Percentiles rank a stretch among this genome's conserved stretches.
Evolutionary conservation across 768 basidiomycete species (phyloP).

Genomic region (Pulveroboletus sp.): DNA sequence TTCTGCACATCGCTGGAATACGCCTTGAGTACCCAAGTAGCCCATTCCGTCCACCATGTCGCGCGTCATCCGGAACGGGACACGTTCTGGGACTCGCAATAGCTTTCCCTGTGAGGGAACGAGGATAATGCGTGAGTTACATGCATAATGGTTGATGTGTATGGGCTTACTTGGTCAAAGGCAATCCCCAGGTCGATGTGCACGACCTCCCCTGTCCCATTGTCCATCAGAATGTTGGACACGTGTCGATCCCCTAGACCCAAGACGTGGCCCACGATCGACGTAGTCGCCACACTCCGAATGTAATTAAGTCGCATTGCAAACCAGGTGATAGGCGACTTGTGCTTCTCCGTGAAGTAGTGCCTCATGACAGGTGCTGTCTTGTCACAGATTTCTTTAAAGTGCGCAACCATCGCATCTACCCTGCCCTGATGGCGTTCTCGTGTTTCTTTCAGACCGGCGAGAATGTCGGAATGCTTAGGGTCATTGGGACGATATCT

Average conservation of each 20-base stretch:
- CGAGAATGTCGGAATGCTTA: slow-evolving; percentile 28
- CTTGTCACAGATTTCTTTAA: slow-evolving; percentile 34
- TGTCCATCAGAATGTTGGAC: slow-evolving; percentile 89
- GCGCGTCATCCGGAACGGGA: slow-evolving; percentile 92
- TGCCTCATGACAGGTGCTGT: slow-evolving; percentile 90
- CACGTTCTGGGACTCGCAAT: slow-evolving; percentile 74
- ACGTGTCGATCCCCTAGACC: slow-evolving; percentile 92
- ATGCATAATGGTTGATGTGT: background rate
- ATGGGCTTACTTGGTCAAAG: slow-evolving; percentile 73
- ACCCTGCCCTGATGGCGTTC: slow-evolving; percentile 26
- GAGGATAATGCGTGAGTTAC: background rate
- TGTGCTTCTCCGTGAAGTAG: slow-evolving; percentile 89
- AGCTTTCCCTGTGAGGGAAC: slow-evolving; percentile 60
- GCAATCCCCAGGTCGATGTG: slow-evolving; percentile 97
- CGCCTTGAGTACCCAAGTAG: slow-evolving; percentile 82
- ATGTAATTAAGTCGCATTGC: slow-evolving; percentile 84
- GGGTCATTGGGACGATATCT: slow-evolving; percentile 69
- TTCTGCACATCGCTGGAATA: slow-evolving; percentile 93
- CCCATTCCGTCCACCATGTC: slow-evolving; percentile 97
- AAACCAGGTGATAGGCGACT: slow-evolving; percentile 88
- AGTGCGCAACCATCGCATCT: slow-evolving; percentile 33
- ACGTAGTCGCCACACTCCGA: slow-evolving; percentile 88
- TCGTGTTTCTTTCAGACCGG: slow-evolving; percentile 30
- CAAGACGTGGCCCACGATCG: slow-evolving; percentile 88
- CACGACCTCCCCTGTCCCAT: slow-evolving; percentile 76